A percentile compares a stretch with the other conserved stretches of the same genome.
phyloP scores from a whole-genome alignment of 2,329 filamentous ascomycete genomes.

The Pseudogymnoascus sp. region DNA sequence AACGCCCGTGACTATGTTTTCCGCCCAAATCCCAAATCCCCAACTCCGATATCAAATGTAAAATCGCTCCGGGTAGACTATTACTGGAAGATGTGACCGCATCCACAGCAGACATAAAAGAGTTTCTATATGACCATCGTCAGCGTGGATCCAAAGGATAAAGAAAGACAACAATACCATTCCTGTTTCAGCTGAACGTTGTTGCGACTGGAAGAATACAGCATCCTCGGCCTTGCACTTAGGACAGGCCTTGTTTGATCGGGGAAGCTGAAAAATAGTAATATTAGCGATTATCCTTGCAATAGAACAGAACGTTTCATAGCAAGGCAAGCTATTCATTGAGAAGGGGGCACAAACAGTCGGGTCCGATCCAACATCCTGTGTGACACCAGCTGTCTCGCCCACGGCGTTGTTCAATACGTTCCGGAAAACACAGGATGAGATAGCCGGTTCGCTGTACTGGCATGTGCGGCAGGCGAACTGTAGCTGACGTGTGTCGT shows the following conservation, averaged over 20 bases:
- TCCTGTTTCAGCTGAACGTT: constrained; percentile 91
- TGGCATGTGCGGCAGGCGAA: constrained; percentile 95
- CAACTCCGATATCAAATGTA: constrained; percentile 2
- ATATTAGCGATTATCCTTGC: not conserved
- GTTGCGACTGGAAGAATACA: constrained; percentile 98
- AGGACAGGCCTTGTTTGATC: constrained; percentile 78
- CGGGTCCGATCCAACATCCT: constrained; percentile 94
- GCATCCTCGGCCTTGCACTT: constrained; percentile 79
- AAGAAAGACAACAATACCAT: constrained; percentile 63
- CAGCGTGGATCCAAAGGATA: not conserved
- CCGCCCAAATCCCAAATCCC: not conserved
- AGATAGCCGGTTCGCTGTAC: constrained; percentile 77
- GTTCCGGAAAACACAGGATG: constrained; percentile 92
- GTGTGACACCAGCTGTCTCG: constrained; percentile 93
- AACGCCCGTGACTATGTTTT: not conserved
- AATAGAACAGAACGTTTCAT: constrained; percentile 31
- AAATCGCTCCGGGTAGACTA: not conserved
- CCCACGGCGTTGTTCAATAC: constrained; percentile 83
- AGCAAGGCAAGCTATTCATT: constrained; percentile 34
- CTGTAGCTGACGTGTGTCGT: constrained; percentile 71
- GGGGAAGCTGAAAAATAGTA: constrained; percentile 64
- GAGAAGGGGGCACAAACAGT: constrained; percentile 70
- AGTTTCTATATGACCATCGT: constrained; percentile 55
- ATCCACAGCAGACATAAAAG: constrained; percentile 89
- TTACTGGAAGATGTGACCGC: constrained; percentile 74